Evolutionary conservation across 331 rosid genomes (phyloP), one percentile per base, ranked within the genome.

Genomic region (Spiraea crenata): DNA sequence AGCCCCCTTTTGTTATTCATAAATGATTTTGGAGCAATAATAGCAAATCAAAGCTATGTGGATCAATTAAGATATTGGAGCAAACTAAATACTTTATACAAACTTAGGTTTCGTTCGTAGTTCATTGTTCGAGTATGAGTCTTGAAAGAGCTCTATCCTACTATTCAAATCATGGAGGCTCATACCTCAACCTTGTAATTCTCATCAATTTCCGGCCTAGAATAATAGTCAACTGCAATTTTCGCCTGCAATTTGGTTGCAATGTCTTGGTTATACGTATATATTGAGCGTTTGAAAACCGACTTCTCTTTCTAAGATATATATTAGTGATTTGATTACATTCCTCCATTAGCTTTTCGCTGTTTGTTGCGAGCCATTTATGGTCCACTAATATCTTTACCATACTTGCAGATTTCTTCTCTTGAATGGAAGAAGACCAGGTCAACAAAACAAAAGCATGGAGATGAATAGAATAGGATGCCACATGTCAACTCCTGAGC

Each of bases 401-500:
- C 64, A 15, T 16, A 47, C 19, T 40, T 3, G 40, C 17, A 20
- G 9, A 15, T 47, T 38, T 34, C n/a, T 6, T 47, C 39, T 5
- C 39, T 20, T 17, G 67, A 48, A 34, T 56, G 58, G 51, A 71
- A 60, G 77, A 80, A 41, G 84, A 85, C 81, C 75, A 75, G 63
- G 80, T 84, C 83, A 74, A 47, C 63, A 31, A 16, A 56, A 64
- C 70, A 46, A 65, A 63, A 69, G 1, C 31, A 0, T 25, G 31
- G 31, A n/a, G 64, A 38, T 41, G 4, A 42, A 66, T n/a, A 81
- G 71, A 82, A 51, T 57, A 47, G 66, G 52, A 34, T 50, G 86
- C 67, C 88, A 82, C 74, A 13, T 77, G 90, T 82, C 69, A 73
- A 44, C 9, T 40, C n/a, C 46, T 0, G 82, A 82, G 77, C 52